Percentiles rank a stretch among this genome's conserved stretches.
phyloP scores from a whole-genome alignment of 257 asterid species.

The Solanum pimpinellifolium region DNA sequence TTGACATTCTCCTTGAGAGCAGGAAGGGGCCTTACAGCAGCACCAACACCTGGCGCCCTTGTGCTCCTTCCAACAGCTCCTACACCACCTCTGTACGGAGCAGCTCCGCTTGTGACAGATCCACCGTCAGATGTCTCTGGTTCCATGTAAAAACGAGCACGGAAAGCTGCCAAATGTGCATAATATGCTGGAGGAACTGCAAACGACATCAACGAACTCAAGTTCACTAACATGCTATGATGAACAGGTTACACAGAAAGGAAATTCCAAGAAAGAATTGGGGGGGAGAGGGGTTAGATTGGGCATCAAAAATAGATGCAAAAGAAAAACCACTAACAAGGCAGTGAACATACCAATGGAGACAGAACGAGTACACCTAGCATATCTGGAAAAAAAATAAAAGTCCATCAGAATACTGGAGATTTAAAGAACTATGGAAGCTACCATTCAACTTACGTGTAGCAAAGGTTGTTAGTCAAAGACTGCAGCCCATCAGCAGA shows the following conservation, averaged over 20 bases:
- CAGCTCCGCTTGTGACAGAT: slow-evolving; percentile 49
- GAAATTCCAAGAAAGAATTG: not conserved
- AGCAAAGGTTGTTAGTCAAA: slow-evolving; percentile 81
- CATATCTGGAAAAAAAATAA: slow-evolving; percentile 41
- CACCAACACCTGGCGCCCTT: slow-evolving; percentile 36
- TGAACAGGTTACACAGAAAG: not conserved
- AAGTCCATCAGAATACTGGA: not conserved
- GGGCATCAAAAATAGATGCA: not conserved
- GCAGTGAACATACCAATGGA: slow-evolving; percentile 62
- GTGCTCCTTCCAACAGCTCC: slow-evolving; percentile 40
- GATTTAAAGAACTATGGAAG: not conserved
- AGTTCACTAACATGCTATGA: not conserved
- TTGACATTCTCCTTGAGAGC: slow-evolving; percentile 86
- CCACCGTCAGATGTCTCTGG: slow-evolving; percentile 86
- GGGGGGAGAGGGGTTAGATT: not conserved
- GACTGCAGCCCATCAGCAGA: slow-evolving; percentile 75
- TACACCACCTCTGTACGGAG: slow-evolving; percentile 45
- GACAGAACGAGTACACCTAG: slow-evolving; percentile 90
- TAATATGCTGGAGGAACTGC: slow-evolving; percentile 98
- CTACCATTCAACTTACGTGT: slow-evolving; percentile 51
- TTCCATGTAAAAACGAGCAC: slow-evolving; percentile 95
- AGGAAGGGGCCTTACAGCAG: slow-evolving; percentile 84
- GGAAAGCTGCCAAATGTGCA: slow-evolving; percentile 94
- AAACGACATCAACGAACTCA: not conserved
- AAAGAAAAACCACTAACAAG: not conserved